These are phyloP conservation scores for Aspergillus ochraceoroseus DNA, from an alignment of 2,329 filamentous ascomycete genomes.

Conservation along the genomic window DNA sequence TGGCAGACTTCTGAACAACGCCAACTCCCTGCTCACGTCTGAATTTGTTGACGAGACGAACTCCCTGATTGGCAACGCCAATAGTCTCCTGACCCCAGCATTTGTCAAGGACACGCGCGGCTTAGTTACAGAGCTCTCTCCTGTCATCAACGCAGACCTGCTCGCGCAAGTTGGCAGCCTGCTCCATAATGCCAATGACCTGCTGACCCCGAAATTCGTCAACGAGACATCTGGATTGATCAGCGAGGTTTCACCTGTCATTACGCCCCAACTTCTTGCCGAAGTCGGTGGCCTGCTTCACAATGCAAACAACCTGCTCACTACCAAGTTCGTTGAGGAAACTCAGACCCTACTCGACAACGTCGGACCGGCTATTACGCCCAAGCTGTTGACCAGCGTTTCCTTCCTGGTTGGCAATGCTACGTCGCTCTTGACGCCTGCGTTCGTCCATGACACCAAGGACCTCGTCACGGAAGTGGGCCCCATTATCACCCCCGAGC, in stretches of 20 bases:
- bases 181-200: slow-evolving; percentile 18
- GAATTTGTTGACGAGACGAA: slow-evolving; percentile 30
- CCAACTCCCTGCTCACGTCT: slow-evolving; percentile 32
- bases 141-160: slow-evolving; percentile 8
- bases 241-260: slow-evolving; percentile 19
- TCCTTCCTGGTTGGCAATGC: slow-evolving; percentile 31
- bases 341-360: slow-evolving; percentile 20
- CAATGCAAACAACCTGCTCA: slow-evolving; percentile 27
- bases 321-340: slow-evolving; percentile 26
- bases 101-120: slow-evolving; percentile 20
- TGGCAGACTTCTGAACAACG: slow-evolving; percentile 23
- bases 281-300: slow-evolving; percentile 24
- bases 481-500: slow-evolving; percentile 27
- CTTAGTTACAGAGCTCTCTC: slow-evolving; percentile 18
- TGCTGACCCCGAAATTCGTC: slow-evolving; percentile 24
- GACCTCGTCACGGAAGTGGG: slow-evolving; percentile 28
- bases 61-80: slow-evolving; percentile 23
- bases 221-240: slow-evolving; percentile 24
- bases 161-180: slow-evolving; percentile 12
- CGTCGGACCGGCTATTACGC: slow-evolving; percentile 24
- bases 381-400: slow-evolving; percentile 29
- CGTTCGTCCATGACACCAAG: slow-evolving; percentile 30
- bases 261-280: slow-evolving; percentile 22
- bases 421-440: slow-evolving; percentile 28
- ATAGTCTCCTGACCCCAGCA: slow-evolving; percentile 28